These are phyloP conservation scores for Botryotinia narcissicola DNA, from an alignment of 2,329 filamentous ascomycete species.

Conservation along the genomic window DNA sequence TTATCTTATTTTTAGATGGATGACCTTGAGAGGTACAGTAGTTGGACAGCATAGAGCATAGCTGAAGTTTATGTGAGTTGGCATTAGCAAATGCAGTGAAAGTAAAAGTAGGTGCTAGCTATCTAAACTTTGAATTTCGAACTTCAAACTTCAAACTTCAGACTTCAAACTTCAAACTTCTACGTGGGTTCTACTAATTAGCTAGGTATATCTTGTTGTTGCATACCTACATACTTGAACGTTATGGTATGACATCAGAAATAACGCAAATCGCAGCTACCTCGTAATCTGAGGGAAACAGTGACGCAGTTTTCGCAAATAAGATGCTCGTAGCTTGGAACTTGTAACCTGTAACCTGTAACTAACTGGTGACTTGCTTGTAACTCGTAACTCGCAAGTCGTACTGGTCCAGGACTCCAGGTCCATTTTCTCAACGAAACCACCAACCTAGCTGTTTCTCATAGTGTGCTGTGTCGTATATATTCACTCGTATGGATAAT, in stretches of 20 bases:
- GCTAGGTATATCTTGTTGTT: not conserved
- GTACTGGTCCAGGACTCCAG: not conserved
- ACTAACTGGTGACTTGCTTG: not conserved
- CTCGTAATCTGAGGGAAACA: not conserved
- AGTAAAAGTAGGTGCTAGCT: not conserved
- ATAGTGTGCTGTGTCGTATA: slow-evolving; percentile 7
- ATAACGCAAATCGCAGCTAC: not conserved
- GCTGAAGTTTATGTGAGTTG: slow-evolving; percentile 9
- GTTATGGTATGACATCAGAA: not conserved
- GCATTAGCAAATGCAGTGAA: slow-evolving; percentile 9
- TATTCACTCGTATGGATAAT: slow-evolving; percentile 15
- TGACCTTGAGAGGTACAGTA: not conserved
- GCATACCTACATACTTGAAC: not conserved
- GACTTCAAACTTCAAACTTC: not conserved
- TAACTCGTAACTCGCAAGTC: not conserved
- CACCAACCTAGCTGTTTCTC: slow-evolving; percentile 12
- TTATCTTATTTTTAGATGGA: not conserved
- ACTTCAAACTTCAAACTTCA: not conserved
- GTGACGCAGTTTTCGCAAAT: slow-evolving; percentile 1
- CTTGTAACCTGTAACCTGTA: not conserved
- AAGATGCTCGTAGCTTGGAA: not conserved
- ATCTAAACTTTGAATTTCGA: not conserved
- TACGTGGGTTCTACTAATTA: not conserved
- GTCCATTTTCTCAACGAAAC: not conserved
- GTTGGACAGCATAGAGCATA: not conserved